phyloP scores from a whole-genome alignment of 2,329 filamentous ascomycete genomes.

The Aspergillus tamarii region DNA sequence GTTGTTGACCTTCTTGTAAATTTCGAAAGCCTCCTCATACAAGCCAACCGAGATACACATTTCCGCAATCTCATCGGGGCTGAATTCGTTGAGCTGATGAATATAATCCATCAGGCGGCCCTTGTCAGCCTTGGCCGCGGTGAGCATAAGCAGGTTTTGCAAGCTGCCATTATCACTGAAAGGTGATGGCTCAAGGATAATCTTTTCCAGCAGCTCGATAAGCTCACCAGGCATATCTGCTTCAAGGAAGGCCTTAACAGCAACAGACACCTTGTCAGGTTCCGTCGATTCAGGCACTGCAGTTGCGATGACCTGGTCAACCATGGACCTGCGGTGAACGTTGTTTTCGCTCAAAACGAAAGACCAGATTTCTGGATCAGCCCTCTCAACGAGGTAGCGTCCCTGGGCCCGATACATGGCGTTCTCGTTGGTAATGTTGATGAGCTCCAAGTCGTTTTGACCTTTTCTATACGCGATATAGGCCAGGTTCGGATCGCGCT shows the following conservation, averaged over 20 bases:
- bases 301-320: conserved; percentile 95
- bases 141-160: conserved; percentile 95
- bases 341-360: conserved; percentile 97
- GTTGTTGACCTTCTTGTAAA: conserved; percentile 96
- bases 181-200: conserved; percentile 97
- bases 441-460: conserved; percentile 94
- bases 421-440: conserved; percentile 98
- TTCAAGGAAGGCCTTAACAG: conserved; percentile 88
- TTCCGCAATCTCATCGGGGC: conserved; percentile 86
- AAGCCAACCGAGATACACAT: conserved; percentile 94
- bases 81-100: conserved; percentile 85
- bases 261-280: conserved; percentile 91
- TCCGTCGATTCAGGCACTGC: conserved; percentile 92
- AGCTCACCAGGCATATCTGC: conserved; percentile 90
- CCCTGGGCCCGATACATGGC: conserved; percentile 99
- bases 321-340: conserved; percentile 86
- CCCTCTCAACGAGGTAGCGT: conserved; percentile 88
- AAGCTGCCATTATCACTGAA: conserved; percentile 98
- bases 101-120: conserved; percentile 95
- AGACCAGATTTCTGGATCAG: conserved; percentile 86
- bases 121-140: conserved; percentile 95
- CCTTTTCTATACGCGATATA: conserved; percentile 96
- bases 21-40: conserved; percentile 95
- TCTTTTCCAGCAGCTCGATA: conserved; percentile 98
- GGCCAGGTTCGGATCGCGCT: conserved; percentile 92